Evolutionary conservation across 106 monocot genomes (phyloP), one percentile per base, ranked within the genome.

Genomic region (Dendrobium catenatum): DNA sequence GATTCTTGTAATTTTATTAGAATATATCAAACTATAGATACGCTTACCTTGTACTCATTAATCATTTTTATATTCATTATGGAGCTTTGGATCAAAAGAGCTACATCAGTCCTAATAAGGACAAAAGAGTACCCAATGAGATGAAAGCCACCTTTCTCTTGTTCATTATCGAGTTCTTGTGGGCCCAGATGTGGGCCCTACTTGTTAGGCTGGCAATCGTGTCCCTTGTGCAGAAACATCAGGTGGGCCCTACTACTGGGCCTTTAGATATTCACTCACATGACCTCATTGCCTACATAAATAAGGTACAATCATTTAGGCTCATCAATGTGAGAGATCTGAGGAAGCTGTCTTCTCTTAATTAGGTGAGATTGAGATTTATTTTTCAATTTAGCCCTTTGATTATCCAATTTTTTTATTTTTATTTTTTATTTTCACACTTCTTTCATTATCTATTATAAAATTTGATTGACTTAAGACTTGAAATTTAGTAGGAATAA

Each of bases 201-300:
- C 74, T 8, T 0, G 19, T 10, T 74, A 19, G 43, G 74, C 74
- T 74, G 74, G 74, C 74, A 74, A 7, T 43, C 29, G 43, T 74
- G 74, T 74, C 74, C 42, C 42, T 74, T 74, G 42, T 43, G 74
- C 1, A 42, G 42, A 73, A 73, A n/a, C 74, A 74, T 42, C 29
- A 33, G 6, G 74, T 74, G 43, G 74, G 41, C 20, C 74, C 74
- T 17, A 18, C 42, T 2, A 37, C 0, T 1, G 20, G 19, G 42
- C 43, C 5, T 74, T 74, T 7, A 29, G 42, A 42, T 74, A 43
- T 1, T 3, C 43, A 7, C 4, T 42, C 74, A 42, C 74, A 74
- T 16, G 15, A 7, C 11, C 19, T 15, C 31, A 42, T 74, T 42
- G 18, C 74, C 20, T 74, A 2, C 74, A 74, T 43, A 42, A 74